Base-by-base conservation (phyloP, 306 rosid genomes). In the Lagenaria siceraria region DNA sequence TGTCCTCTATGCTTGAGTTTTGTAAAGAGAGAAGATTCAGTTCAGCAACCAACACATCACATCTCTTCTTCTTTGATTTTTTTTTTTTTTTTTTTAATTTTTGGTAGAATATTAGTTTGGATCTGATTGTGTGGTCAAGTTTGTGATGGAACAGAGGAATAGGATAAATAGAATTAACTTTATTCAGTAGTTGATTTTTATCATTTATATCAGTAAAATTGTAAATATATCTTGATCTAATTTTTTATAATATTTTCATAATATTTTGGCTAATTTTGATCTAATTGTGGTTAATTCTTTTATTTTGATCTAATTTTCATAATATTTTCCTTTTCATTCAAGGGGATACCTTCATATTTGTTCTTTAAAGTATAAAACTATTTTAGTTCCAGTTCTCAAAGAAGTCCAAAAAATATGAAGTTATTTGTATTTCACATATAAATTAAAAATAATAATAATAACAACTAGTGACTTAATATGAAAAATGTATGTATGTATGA, bases 1-100 rank as follows among this genome's bases (percentile, higher is more conserved):
- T 69, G 36, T 69, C 12, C 75, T 22, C 74, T 66, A n/a, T 66
- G 74, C 21, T 69, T 69, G 55, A 69, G 75, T 69, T 71, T 48
- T 71, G 35, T 72, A 46, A 49, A 35, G 27, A 25, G 10, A 61
- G 60, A 72, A 72, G 60, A 27, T 72, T 46, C 76, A 72, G 18
- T 49, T 49, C 76, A 72, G 24, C 75, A 70, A 68, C 74, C 46
- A 70, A 46, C 75, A 46, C 38, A 70, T 24, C 56, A 70, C 48
- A 42, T 42, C 10, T 42, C 33, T 2, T 29, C 33, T 29, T 29
- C 4, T 29, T 29, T 29, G 31, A 29, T 29, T 29, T 29, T 29
- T 2, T 2, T 29, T 29, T 33, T 11, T 6, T 10, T 22, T 4
- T 38, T 8, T 56, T 11, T 56, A n/a, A 5, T n/a, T 19, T 65